Base-by-base conservation (phyloP, 2,329 filamentous ascomycete species). In the Alternaria brassicicola region DNA sequence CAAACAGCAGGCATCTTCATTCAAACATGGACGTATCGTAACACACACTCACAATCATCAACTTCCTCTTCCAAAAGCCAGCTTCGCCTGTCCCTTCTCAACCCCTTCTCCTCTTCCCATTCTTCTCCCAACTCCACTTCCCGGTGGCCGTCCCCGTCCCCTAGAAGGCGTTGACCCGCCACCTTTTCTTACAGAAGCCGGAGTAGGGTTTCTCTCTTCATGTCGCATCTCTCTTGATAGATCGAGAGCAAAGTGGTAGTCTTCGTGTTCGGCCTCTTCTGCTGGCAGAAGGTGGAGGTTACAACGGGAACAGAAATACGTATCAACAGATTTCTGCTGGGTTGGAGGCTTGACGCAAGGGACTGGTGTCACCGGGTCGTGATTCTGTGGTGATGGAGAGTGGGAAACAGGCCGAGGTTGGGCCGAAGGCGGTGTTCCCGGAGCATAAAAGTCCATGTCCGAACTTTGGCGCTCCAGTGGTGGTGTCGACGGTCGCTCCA, bases 181-280 rank as follows among this genome's bases (percentile, higher is more conserved):
- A 4, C 60, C 53, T 25, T 64, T 65, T n/a, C 46, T 48, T 3
- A 53, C 25, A 23, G 58, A 30, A 1, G 55, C 28, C 2, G 60
- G 33, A 6, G 61, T 35, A 4, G 59, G 39, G 13, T 58, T 70
- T 10, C 69, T 67, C 7, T 75, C 72, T 47, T 75, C 68, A 7
- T 72, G 66, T 5, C 71, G 67, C 61, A 79, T 73, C 65, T 89
- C 83, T 56, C 88, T 84, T 64, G 93, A 89, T 28, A 99, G 83
- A 67, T 94, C 90, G 78, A 91, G 92, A 43, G 95, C 95, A 78
- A 97, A 89, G 78, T 99, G 95, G 89, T 93, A 98, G 76, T 99
- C 95, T 52, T 89, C 83, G 76, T 99, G 95, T 78, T 91, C 93
- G 64, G 88, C 85, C 66, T 85, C 84, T 55, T 89, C 85, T 25